phyloP scores from a whole-genome alignment of 768 basidiomycete genomes.

The Tephrocybe sp. region DNA sequence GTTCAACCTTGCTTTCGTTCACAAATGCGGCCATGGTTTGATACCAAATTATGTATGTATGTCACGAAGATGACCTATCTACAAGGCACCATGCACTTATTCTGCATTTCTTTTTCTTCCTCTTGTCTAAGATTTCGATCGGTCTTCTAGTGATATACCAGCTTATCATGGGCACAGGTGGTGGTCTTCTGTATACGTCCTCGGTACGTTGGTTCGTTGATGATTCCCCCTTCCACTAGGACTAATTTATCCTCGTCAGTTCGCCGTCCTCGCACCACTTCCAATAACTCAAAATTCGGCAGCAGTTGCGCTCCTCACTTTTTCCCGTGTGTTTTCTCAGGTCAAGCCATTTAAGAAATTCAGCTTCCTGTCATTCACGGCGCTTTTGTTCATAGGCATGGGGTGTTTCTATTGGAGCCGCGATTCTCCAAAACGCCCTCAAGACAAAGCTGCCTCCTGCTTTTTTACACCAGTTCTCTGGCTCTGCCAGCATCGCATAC shows the following conservation, averaged over 20 bases:
- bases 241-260: constrained; percentile 48
- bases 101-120: constrained; percentile 27
- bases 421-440: constrained; percentile 53
- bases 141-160: constrained; percentile 9
- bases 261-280: too few species aligned
- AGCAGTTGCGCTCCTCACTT: constrained; percentile 44
- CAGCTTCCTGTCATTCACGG: not conserved
- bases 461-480: constrained; percentile 32
- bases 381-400: constrained; percentile 34
- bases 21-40: too few species aligned
- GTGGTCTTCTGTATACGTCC: constrained; percentile 13
- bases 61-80: too few species aligned
- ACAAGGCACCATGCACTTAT: too few species aligned
- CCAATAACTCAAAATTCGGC: constrained; percentile 37
- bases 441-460: constrained; percentile 35
- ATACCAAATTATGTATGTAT: too few species aligned
- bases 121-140: constrained; percentile 26
- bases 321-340: constrained; percentile 34
- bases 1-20: too few species aligned
- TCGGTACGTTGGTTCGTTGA: not conserved
- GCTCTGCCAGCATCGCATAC: constrained; percentile 41
- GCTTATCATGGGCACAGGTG: constrained; percentile 2
- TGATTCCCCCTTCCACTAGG: not conserved
- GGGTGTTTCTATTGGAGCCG: constrained; percentile 51
- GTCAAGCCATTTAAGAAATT: constrained; percentile 18